Base-by-base conservation (phyloP, 805 yeast genomes). In the Citeromyces nyonsensis region DNA sequence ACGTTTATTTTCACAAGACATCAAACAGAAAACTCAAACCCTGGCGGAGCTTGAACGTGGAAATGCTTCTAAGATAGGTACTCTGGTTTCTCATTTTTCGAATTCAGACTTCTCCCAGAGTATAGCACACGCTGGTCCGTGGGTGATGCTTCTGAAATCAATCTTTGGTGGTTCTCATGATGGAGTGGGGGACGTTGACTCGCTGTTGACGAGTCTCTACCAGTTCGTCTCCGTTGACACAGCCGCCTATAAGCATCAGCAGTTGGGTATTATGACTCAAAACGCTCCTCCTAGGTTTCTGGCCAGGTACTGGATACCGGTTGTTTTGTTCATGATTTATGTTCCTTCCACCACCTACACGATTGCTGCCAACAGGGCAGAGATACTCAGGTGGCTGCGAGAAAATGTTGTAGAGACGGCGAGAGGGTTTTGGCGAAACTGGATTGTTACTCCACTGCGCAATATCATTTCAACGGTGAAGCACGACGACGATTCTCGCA, bases 401-500 rank as follows among this genome's bases (percentile, higher is more conserved):
- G 57, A 59, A 32, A 76, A 78, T 33, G 47, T 83, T 5, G 50
- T 73, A 10, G 81, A 74, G n/a, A 76, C 93, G 0, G 44, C 62
- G 1, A 45, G 47, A 20, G 83, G 88, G 4, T 77, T 86, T 43
- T 67, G 75, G 60, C 52, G 61, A 24, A 84, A 86, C 49, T 88
- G 98, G 97, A 66, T 88, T 3, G 56, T 83, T 27, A 66, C 66
- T 30, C 98, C 97, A 1, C 46, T 81, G 12, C 57, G 59, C 28
- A 75, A 80, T 42, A 75, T 88, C 40, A 56, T 83, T 40, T 64
- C 70, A 30, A 84, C 94, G 0, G 74, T 88, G n/a, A 64, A 91
- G 33, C 91, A 82, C 50, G 96, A 86, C 47, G 78, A 79, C 10
- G 60, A 63, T 25, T 69, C 77, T 2, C 69, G 75, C 36, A 69